Percentiles rank a stretch among this genome's conserved stretches.
Conservation (phyloP, 202 grass and related monocot genomes). For the Bolboschoenoplectus hybrid region DNA sequence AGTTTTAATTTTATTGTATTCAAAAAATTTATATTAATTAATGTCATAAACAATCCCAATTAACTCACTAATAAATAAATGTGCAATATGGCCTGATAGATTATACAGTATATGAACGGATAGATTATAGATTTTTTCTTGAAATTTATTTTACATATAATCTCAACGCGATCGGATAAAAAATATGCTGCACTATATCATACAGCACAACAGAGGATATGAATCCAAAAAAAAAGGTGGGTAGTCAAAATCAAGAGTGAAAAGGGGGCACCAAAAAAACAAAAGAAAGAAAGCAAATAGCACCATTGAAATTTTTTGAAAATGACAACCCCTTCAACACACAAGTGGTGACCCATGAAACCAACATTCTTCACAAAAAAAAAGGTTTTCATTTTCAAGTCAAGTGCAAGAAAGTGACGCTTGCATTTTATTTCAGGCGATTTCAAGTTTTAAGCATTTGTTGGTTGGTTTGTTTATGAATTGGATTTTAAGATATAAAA, state of each 20-base stretch:
- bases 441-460: not conserved
- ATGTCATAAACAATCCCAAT: too few species aligned
- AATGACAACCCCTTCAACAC: not conserved
- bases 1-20: too few species aligned
- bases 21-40: too few species aligned
- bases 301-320: not conserved
- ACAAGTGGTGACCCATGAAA: not conserved
- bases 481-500: constrained; percentile 2
- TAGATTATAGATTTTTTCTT: too few species aligned
- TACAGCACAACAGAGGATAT: too few species aligned
- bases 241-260: constrained; percentile 12
- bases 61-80: too few species aligned
- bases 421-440: not conserved
- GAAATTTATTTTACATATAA: too few species aligned
- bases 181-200: too few species aligned
- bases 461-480: not conserved
- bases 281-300: not conserved
- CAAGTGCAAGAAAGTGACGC: constrained; percentile 11
- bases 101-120: too few species aligned
- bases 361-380: not conserved
- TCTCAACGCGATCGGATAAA: too few species aligned
- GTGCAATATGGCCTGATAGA: too few species aligned
- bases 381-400: not conserved
- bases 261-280: not conserved
- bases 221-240: not conserved